Evolutionary conservation across 352 stramenopile species (phyloP), one percentile per base, ranked within the genome.

Genomic region (Phytophthora chlamydospora): DNA sequence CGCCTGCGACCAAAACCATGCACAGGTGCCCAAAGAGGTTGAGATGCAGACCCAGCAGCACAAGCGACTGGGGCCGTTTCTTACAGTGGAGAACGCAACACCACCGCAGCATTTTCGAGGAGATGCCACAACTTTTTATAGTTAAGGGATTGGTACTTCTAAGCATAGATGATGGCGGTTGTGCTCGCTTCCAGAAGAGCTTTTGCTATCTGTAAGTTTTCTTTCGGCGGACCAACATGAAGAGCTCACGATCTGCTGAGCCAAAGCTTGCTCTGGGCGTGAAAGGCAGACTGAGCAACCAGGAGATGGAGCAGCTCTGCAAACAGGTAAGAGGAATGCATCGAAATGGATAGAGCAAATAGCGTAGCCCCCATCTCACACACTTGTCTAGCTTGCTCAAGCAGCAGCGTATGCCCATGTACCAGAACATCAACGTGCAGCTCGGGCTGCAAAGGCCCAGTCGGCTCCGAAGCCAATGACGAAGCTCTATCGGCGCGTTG

Each of bases 261-360:
- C 34, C 16, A 45, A 31, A 52, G 6, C 56, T 83, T 9, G 42
- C 41, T 24, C 60, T 86, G 14, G 69, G 76, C 6, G 63, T 84
- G 6, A 85, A 85, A 60, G 75, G 75, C 34, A 53, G 71, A 24
- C 60, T 89, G 29, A 91, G 66, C 36, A 88, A 88, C 61, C 74
- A 88, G 44, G 80, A 91, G 56, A 88, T 93, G 72, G 80, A 90
- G 31, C 55, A 79, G 54, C 75, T 91, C 41, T 75, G 76, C 16
- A 65, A n/a, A 3, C 58, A 71, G 49, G 57, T 64, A 17, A 41
- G 42, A 14, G 41, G 6, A 7, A 19, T 65, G 71, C 40, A 68
- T 83, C 65, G 71, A 83, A 39, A 45, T 48, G 5, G 24, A 11
- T 46, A 21, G 10, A 46, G 8, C 6, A 34, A 42, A 29, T 31